phyloP scores from a whole-genome alignment of 2,329 filamentous ascomycete genomes.

The Lomentospora prolificans region DNA sequence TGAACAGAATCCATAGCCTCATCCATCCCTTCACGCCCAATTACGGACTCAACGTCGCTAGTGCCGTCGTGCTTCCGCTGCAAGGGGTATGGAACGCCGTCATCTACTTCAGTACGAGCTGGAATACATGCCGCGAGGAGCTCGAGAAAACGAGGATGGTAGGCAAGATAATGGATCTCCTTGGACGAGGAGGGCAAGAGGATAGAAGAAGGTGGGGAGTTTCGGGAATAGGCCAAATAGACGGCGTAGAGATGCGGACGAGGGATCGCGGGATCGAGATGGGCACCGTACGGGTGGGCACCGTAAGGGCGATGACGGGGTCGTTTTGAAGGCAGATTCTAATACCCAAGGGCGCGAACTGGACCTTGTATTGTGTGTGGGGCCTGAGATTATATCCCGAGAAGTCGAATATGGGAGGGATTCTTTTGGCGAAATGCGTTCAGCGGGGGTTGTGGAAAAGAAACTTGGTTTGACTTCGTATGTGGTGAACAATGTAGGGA shows the following conservation, averaged over 20 bases:
- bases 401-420: too few relatives aligned
- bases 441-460: too few relatives aligned
- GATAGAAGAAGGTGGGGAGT: background rate
- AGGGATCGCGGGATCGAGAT: background rate
- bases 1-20: constrained; percentile 65
- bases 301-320: constrained; percentile 7
- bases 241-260: background rate
- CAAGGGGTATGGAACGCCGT: constrained; percentile 75
- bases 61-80: constrained; percentile 62
- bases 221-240: background rate
- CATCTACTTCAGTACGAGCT: constrained; percentile 64
- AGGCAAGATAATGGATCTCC: background rate
- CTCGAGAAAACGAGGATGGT: constrained; percentile 1
- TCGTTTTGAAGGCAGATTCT: too few relatives aligned
- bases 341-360: too few relatives aligned
- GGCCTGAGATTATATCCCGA: too few relatives aligned
- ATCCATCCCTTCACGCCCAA: constrained; percentile 40
- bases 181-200: background rate
- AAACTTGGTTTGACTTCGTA: too few relatives aligned
- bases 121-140: constrained; percentile 21
- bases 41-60: constrained; percentile 59
- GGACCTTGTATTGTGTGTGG: too few relatives aligned
- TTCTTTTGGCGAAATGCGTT: too few relatives aligned
- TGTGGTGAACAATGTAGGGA: too few relatives aligned
- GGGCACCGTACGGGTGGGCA: constrained; percentile 3